These are phyloP conservation scores for Paraphoma chrysanthemicola DNA, from an alignment of 2,329 filamentous ascomycete genomes.

Conservation along the genomic window DNA sequence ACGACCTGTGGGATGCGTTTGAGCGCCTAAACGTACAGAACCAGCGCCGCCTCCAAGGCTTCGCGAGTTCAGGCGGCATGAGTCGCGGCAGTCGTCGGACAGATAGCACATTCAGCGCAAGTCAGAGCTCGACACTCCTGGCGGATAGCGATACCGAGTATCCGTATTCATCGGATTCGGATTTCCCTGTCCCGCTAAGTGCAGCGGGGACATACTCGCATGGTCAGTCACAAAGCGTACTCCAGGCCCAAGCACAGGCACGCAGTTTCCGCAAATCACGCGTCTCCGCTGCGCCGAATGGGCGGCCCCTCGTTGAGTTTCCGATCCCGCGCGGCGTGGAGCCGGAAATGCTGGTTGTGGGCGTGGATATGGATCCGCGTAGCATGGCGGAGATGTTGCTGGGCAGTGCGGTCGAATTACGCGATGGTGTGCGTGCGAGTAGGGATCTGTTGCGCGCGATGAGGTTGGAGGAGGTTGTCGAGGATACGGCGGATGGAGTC, in stretches of 20 bases:
- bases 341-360: constrained; percentile 29
- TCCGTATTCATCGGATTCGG: background rate
- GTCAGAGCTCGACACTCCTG: background rate
- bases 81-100: constrained; percentile 19
- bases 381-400: constrained; percentile 36
- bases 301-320: constrained; percentile 43
- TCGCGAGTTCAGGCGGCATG: constrained; percentile 6
- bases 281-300: constrained; percentile 40
- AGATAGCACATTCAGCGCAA: constrained; percentile 20
- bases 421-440: constrained; percentile 37
- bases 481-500: background rate
- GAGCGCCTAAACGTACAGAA: constrained; percentile 26
- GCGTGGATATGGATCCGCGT: constrained; percentile 21
- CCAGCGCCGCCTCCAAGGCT: constrained; percentile 21
- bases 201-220: too few relatives aligned
- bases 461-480: constrained; percentile 35
- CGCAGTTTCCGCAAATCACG: constrained; percentile 4
- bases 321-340: constrained; percentile 40
- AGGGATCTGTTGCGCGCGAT: constrained; percentile 42
- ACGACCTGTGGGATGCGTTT: constrained; percentile 44
- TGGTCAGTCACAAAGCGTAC: too few relatives aligned
- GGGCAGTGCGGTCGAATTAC: constrained; percentile 38
- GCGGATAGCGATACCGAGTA: constrained; percentile 10
- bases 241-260: too few relatives aligned
- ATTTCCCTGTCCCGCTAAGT: constrained; percentile 8